Evolutionary conservation across 306 rosid genomes (phyloP).

Genomic region (Acacia acuminata): DNA sequence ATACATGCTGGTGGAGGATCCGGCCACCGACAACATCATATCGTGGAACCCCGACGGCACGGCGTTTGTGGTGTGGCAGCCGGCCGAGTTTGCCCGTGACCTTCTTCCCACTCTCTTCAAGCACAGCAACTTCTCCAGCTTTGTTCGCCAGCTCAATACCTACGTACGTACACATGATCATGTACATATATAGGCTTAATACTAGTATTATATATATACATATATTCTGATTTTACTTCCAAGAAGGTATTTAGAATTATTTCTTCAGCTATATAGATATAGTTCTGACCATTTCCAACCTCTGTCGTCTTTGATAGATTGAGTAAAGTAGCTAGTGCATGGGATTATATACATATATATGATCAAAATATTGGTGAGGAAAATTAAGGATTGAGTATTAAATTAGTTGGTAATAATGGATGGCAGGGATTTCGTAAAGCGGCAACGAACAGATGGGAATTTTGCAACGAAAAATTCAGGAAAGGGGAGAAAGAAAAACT

Average conservation of each 20-base stretch:
- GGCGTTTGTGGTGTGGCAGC: conserved; percentile 93
- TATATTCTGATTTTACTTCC: no score
- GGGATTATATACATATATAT: neutral
- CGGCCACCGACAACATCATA: conserved; percentile 59
- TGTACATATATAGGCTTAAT: neutral
- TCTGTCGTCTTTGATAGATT: neutral
- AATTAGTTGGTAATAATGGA: neutral
- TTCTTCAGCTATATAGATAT: no score
- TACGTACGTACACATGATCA: conserved; percentile 57
- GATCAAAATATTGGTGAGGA: neutral
- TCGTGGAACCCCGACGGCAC: conserved; percentile 84
- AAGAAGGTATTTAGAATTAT: no score
- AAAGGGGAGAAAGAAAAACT: conserved; percentile 72
- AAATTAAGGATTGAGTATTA: neutral
- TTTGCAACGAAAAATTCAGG: conserved; percentile 71
- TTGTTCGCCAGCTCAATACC: conserved; percentile 93
- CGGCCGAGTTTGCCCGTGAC: conserved; percentile 86
- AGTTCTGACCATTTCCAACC: neutral
- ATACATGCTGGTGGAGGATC: conserved; percentile 83
- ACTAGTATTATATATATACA: no score
- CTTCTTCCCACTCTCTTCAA: conserved; percentile 96
- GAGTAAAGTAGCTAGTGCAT: neutral
- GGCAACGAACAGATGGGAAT: conserved; percentile 87
- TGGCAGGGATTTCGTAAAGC: conserved; percentile 84
- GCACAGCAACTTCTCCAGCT: conserved; percentile 97